Evolutionary conservation across 2,329 filamentous ascomycete species (phyloP), one percentile per base, ranked within the genome.

Genomic region (Colletotrichum lindemuthianum): DNA sequence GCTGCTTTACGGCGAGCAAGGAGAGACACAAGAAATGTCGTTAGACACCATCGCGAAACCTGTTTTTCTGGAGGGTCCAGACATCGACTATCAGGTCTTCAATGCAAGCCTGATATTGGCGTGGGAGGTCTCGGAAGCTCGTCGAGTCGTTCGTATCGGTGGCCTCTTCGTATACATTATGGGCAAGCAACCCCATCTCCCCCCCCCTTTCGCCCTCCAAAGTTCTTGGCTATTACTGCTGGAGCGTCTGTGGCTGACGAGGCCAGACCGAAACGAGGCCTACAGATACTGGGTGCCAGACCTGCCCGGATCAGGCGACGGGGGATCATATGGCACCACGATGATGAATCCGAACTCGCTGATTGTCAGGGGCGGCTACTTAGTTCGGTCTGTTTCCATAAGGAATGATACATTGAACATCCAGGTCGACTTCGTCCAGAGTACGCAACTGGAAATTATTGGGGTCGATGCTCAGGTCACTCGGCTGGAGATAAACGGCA

Each of bases 361-460:
- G 15, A 87, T 92, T 44, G 75, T 89, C 54, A 85, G 88, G 65
- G 88, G 85, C 0, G 86, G 86, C 9, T 90, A 92, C 70, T 81
- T 92, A 0, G 72, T 91, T 40, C 85, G 90, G 7, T 86, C 84
- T 0, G 88, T 88, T 0, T 81, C 82, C 3, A 73, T 90, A 1
- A 70, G 84, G 6, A 86, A 82, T 2, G 78, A 77, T n/a, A 82
- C 82, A 1, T 79, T 95, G 5, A 80, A 84, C 11, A 74, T 95
- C 3, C 85, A 84, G 4, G 92, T 89, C 3, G 92, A 96, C 70
- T 82, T 94, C 67, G 94, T 95, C 69, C 75, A 82, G 0, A 92
- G 90, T 0, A 88, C 88, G 0, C 71, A 84, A 0, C 75, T 95
- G 12, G 90, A 93, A 68, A 80, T 95, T 24, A 85, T 93, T 37